Conservation (phyloP, 1,284 basidiomycete species). For the Mycosarcoma mackinlayi region DNA sequence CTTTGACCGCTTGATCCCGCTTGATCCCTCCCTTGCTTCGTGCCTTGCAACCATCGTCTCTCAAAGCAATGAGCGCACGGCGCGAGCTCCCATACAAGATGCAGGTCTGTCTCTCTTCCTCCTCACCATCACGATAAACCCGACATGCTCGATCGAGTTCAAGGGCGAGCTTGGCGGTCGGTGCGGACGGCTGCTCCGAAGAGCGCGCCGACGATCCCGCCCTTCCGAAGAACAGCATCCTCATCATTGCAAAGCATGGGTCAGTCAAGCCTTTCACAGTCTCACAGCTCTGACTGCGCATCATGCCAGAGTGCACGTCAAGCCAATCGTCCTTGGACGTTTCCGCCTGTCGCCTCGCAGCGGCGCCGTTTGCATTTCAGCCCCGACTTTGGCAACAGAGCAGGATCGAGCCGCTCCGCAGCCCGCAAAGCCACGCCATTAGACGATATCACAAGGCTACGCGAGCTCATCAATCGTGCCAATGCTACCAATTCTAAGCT, state of each 20-base stretch:
- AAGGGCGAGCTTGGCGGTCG: slow-evolving; percentile 8
- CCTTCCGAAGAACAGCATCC: not conserved
- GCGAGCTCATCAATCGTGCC: slow-evolving; percentile 45
- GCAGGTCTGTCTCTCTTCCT: not conserved
- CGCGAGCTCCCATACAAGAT: not conserved
- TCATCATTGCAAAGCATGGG: not conserved
- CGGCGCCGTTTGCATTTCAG: slow-evolving; percentile 15
- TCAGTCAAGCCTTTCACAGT: not conserved
- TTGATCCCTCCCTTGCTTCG: slow-evolving; percentile 6
- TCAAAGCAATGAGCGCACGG: too few species aligned
- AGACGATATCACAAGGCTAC: slow-evolving; percentile 42
- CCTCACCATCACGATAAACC: not conserved
- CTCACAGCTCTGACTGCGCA: not conserved
- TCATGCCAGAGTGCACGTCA: not conserved
- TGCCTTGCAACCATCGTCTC: not conserved
- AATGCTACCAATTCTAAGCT: slow-evolving; percentile 44
- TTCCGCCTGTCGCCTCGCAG: not conserved
- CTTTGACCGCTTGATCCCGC: not conserved
- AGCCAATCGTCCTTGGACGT: not conserved
- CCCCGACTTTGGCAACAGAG: slow-evolving; percentile 6
- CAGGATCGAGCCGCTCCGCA: slow-evolving; percentile 6
- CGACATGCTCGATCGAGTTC: slow-evolving; percentile 18
- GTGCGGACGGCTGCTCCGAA: slow-evolving; percentile 6
- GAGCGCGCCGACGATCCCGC: not conserved
- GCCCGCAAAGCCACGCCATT: slow-evolving; percentile 23